These are phyloP conservation scores for Halenospora varia DNA, from an alignment of 495 filamentous ascomycete genomes.

Conservation along the genomic window DNA sequence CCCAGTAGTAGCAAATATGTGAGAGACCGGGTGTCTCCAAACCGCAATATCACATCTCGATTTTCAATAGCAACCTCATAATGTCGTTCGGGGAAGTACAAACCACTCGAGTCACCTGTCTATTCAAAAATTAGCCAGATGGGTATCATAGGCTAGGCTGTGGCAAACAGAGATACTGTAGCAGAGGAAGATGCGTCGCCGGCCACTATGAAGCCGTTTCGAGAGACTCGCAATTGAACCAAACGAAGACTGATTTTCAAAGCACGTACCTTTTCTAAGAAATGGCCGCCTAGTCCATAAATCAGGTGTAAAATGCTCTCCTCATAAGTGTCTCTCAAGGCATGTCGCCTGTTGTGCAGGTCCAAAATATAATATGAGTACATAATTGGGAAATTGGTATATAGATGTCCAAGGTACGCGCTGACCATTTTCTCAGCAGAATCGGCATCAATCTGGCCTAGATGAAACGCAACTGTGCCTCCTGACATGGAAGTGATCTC, in stretches of 20 bases:
- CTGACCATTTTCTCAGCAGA: slow-evolving; percentile 25
- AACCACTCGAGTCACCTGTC: slow-evolving; percentile 25
- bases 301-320: slow-evolving; percentile 28
- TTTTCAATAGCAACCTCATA: slow-evolving; percentile 28
- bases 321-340: slow-evolving; percentile 27
- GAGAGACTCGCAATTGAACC: no score
- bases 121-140: neutral
- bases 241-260: no score
- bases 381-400: slow-evolving; percentile 27
- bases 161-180: no score
- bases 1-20: slow-evolving; percentile 30
- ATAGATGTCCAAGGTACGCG: slow-evolving; percentile 29
- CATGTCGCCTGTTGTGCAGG: slow-evolving; percentile 28
- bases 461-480: neutral
- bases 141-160: no score
- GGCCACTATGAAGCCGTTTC: no score
- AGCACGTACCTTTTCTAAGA: slow-evolving; percentile 26
- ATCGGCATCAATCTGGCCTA: slow-evolving; percentile 13
- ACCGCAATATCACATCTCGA: slow-evolving; percentile 24
- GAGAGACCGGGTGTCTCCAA: slow-evolving; percentile 27
- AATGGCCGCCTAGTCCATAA: slow-evolving; percentile 29
- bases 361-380: slow-evolving; percentile 22
- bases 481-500: neutral
- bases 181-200: no score
- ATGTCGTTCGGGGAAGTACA: slow-evolving; percentile 28